These are phyloP conservation scores for Helminthosporium solani DNA, from an alignment of 2,329 filamentous ascomycete species.

Conservation along the genomic window DNA sequence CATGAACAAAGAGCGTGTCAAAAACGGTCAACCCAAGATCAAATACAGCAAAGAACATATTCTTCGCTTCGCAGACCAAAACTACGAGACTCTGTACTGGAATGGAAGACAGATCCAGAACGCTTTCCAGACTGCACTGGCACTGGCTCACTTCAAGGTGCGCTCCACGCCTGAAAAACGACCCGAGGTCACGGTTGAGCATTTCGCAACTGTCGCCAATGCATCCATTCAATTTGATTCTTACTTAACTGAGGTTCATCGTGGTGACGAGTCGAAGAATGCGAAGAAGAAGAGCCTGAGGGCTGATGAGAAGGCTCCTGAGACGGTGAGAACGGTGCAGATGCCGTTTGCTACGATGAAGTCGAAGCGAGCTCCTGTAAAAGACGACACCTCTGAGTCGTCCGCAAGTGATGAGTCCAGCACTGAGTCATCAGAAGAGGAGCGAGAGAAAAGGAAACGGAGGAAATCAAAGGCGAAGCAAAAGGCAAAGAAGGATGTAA, in stretches of 20 bases:
- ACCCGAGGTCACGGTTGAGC: background rate
- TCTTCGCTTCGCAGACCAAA: background rate
- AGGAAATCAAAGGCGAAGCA: background rate
- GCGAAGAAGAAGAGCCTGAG: background rate
- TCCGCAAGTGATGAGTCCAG: background rate
- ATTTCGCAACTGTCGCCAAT: constrained; percentile 2
- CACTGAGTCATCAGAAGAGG: background rate
- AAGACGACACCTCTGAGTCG: background rate
- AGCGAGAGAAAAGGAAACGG: background rate
- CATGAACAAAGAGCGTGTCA: background rate
- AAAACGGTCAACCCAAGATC: background rate
- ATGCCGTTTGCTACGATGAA: background rate
- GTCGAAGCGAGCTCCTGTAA: background rate
- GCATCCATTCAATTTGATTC: constrained; percentile 3
- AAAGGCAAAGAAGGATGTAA: background rate
- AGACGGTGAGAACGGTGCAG: background rate
- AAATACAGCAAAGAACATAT: background rate
- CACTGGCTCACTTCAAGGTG: constrained; percentile 15
- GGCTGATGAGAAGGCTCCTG: background rate
- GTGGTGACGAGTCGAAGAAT: constrained; percentile 2
- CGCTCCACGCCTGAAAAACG: background rate
- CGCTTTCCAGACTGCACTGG: constrained; percentile 16
- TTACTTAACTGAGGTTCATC: constrained; percentile 2
- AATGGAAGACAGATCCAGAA: constrained; percentile 16
- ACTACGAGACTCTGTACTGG: constrained; percentile 3